phyloP scores from a whole-genome alignment of 164 flowering plant genomes.

The Hamamelis virginiana region DNA sequence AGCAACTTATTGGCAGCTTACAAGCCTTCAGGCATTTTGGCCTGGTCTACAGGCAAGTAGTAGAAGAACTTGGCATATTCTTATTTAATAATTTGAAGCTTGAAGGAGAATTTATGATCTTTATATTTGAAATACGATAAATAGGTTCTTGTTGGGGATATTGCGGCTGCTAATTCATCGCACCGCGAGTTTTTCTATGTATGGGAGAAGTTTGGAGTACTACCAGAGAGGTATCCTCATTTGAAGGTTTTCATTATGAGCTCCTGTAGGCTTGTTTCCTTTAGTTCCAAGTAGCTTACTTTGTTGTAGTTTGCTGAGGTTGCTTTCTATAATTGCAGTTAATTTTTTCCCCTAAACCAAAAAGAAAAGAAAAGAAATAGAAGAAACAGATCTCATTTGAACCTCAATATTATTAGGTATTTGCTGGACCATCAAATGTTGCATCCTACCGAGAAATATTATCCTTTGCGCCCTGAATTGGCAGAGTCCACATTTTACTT shows the following conservation, averaged over 20 bases:
- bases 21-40: slow-evolving; percentile 99
- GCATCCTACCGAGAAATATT: slow-evolving; percentile 98
- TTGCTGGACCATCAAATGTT: slow-evolving; percentile 87
- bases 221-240: slow-evolving; percentile 80
- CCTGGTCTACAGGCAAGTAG: slow-evolving; percentile 91
- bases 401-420: slow-evolving; percentile 45
- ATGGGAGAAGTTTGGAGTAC: slow-evolving; percentile 91
- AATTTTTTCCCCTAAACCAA: no score
- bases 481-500: slow-evolving; percentile 96
- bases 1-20: slow-evolving; percentile 99
- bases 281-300: not conserved
- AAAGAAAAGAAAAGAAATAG: no score
- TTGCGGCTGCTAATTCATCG: slow-evolving; percentile 87
- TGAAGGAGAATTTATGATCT: slow-evolving; percentile 8
- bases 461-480: slow-evolving; percentile 96
- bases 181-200: slow-evolving; percentile 90
- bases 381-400: no score
- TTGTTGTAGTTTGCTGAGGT: not conserved
- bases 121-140: slow-evolving; percentile 14
- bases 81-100: not conserved
- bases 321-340: not conserved
- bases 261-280: not conserved
- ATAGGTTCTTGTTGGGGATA: slow-evolving; percentile 95
- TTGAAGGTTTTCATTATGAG: not conserved
- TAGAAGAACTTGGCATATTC: slow-evolving; percentile 9